Percentiles rank a stretch among this genome's conserved stretches.
These are phyloP conservation scores for Suillus subluteus DNA, from an alignment of 768 basidiomycete species.

Conservation along the genomic window DNA sequence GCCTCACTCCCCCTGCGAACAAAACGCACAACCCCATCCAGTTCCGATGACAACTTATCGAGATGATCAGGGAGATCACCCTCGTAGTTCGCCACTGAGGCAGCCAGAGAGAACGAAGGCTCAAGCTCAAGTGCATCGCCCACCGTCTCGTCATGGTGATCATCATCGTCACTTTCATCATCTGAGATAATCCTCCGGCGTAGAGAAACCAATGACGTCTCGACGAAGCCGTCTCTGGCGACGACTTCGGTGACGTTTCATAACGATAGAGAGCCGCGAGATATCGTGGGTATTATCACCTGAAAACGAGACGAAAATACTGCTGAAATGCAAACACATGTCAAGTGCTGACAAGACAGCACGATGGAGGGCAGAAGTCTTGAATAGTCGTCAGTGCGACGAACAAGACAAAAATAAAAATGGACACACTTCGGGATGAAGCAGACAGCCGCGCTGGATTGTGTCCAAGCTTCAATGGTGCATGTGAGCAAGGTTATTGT, in stretches of 20 bases:
- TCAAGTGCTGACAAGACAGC: constrained; percentile 73
- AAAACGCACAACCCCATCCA: constrained; percentile 74
- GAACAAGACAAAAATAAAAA: neutral
- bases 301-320: constrained; percentile 60
- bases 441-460: constrained; percentile 63
- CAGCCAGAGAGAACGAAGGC: constrained; percentile 46
- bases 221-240: constrained; percentile 56
- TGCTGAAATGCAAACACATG: constrained; percentile 71
- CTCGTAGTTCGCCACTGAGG: constrained; percentile 37
- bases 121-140: constrained; percentile 26
- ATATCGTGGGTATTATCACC: constrained; percentile 65
- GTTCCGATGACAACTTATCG: constrained; percentile 67
- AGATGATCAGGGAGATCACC: constrained; percentile 53
- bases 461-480: constrained; percentile 53
- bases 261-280: constrained; percentile 50
- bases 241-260: constrained; percentile 65
- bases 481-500: constrained; percentile 2
- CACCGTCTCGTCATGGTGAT: constrained; percentile 36
- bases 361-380: constrained; percentile 69
- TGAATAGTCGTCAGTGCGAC: constrained; percentile 9
- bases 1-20: constrained; percentile 70
- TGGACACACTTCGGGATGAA: constrained; percentile 57
- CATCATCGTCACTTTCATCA: constrained; percentile 42
- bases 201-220: constrained; percentile 66
- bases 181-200: constrained; percentile 36